Conservation (phyloP, 1,284 basidiomycete species). For the Kalmanozyma brasiliensis region DNA sequence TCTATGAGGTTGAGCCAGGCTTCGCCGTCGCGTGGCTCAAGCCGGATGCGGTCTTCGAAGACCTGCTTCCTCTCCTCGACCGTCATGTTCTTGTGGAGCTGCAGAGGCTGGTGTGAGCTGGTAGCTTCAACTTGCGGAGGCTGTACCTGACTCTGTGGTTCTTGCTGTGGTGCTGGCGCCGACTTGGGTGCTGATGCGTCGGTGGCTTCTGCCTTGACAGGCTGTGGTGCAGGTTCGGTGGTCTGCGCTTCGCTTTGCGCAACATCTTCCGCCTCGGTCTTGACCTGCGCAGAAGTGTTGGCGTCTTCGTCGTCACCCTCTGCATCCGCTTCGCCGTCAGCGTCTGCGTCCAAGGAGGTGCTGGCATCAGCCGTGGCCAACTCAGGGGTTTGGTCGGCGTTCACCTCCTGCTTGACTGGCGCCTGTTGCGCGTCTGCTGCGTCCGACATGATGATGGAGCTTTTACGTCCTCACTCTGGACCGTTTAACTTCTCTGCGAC, state of each 20-base stretch:
- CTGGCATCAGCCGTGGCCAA: neutral
- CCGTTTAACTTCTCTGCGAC: neutral
- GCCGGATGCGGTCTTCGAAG: constrained; percentile 66
- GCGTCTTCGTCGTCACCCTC: constrained; percentile 1
- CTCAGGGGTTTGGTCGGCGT: constrained; percentile 6
- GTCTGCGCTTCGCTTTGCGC: neutral
- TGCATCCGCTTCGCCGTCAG: constrained; percentile 16
- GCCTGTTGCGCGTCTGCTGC: constrained; percentile 26
- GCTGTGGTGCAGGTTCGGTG: neutral
- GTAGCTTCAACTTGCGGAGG: constrained; percentile 3
- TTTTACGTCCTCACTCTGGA: neutral
- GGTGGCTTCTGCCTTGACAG: neutral
- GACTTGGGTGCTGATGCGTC: neutral
- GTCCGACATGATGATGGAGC: constrained; percentile 14
- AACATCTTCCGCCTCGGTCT: neutral
- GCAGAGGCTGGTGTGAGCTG: constrained; percentile 8
- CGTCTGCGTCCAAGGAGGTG: constrained; percentile 8
- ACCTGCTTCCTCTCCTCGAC: constrained; percentile 39
- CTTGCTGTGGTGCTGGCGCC: constrained; percentile 2
- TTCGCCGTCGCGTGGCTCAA: constrained; percentile 75
- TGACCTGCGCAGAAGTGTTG: constrained; percentile 11
- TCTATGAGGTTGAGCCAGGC: constrained; percentile 77
- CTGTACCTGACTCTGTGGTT: neutral
- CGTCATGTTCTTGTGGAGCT: constrained; percentile 37
- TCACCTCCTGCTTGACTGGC: constrained; percentile 27